Conservation (phyloP, 345 rosid species). For the Eutrema japonicum region DNA sequence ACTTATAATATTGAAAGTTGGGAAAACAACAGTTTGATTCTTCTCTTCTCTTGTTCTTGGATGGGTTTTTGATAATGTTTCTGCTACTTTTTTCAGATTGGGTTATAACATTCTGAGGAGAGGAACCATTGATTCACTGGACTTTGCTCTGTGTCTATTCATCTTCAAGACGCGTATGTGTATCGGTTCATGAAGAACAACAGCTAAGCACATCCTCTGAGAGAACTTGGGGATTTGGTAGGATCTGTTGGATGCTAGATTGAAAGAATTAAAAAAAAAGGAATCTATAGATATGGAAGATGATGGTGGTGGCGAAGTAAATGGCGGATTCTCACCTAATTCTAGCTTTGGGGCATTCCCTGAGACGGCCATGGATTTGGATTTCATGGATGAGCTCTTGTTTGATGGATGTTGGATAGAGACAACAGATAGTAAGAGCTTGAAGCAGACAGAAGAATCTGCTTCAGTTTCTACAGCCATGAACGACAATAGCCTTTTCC, state of each 20-base stretch:
- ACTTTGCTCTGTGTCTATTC: slow-evolving; percentile 63
- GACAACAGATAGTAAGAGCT: slow-evolving; percentile 54
- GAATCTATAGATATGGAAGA: slow-evolving; percentile 54
- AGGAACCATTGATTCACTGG: slow-evolving; percentile 54
- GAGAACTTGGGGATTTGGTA: slow-evolving; percentile 38
- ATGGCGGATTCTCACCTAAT: slow-evolving; percentile 50
- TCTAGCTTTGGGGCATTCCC: slow-evolving; percentile 53
- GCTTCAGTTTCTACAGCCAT: slow-evolving; percentile 41
- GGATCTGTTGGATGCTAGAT: slow-evolving; percentile 44
- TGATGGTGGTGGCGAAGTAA: slow-evolving; percentile 43
- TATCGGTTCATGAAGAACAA: slow-evolving; percentile 45
- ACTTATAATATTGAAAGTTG: background rate
- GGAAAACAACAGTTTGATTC: slow-evolving; percentile 1
- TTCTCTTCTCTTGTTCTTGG: slow-evolving; percentile 25
- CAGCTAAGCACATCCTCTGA: slow-evolving; percentile 22
- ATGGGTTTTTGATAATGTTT: slow-evolving; percentile 16
- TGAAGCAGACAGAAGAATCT: slow-evolving; percentile 47
- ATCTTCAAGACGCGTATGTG: slow-evolving; percentile 56
- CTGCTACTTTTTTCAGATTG: slow-evolving; percentile 37
- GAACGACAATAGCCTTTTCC: slow-evolving; percentile 43
- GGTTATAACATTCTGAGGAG: slow-evolving; percentile 50
- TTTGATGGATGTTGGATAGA: slow-evolving; percentile 83
- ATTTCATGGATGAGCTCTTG: slow-evolving; percentile 86
- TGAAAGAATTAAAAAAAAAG: slow-evolving; percentile 29
- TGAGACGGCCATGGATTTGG: slow-evolving; percentile 75